A percentile compares a stretch with the other conserved stretches of the same genome.
These are phyloP conservation scores for Hondaea fermentalgiana DNA, from an alignment of 108 stramenopile species.

Conservation along the genomic window DNA sequence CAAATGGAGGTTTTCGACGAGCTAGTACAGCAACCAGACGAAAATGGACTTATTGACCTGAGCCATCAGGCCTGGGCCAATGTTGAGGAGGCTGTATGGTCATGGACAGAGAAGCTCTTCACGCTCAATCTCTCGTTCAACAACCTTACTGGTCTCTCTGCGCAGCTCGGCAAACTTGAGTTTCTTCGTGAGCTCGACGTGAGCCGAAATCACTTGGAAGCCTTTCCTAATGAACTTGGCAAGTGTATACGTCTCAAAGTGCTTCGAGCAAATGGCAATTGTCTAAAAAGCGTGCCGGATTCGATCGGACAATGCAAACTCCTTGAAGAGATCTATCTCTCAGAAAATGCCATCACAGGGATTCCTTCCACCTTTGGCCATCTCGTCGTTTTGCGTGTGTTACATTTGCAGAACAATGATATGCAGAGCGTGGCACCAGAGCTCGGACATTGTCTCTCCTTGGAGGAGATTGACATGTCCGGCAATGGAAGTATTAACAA, in stretches of 20 bases:
- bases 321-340: not conserved
- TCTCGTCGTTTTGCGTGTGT: not conserved
- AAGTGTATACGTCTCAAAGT: not conserved
- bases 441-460: not conserved
- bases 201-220: not conserved
- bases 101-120: not conserved
- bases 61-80: conserved; percentile 14
- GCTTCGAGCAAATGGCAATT: not conserved
- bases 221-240: not conserved
- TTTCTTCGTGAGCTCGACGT: not conserved
- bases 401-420: not conserved
- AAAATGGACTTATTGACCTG: not conserved
- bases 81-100: not conserved
- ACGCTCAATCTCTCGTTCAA: conserved; percentile 3
- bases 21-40: not conserved
- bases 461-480: conserved; percentile 3
- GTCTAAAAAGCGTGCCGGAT: not conserved
- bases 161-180: not conserved
- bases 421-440: not conserved
- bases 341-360: not conserved
- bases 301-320: not conserved
- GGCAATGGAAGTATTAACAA: not conserved
- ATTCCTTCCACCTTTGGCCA: not conserved
- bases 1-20: conserved; percentile 7
- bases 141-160: not conserved